These are phyloP conservation scores for Glaciozyma martinii DNA, from an alignment of 768 basidiomycete species.

Conservation along the genomic window DNA sequence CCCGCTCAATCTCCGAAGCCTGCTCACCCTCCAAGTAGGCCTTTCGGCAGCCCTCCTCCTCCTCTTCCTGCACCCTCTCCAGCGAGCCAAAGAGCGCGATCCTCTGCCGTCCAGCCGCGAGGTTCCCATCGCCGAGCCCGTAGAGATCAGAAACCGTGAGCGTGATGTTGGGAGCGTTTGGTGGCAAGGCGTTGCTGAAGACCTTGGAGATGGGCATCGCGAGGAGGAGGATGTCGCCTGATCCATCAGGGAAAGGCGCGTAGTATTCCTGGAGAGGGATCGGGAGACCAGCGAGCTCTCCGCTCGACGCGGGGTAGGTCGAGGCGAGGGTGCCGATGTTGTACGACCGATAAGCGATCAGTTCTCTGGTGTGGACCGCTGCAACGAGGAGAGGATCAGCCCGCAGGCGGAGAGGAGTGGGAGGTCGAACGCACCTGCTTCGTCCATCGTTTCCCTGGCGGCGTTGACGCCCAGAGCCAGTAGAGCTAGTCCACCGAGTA, in stretches of 20 bases:
- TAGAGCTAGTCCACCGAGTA: neutral
- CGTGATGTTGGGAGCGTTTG: slow-evolving; percentile 27
- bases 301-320: slow-evolving; percentile 11
- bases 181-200: slow-evolving; percentile 31
- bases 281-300: slow-evolving; percentile 10
- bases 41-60: slow-evolving; percentile 1
- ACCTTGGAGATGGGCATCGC: slow-evolving; percentile 30
- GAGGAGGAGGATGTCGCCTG: slow-evolving; percentile 28
- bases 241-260: slow-evolving; percentile 26
- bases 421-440: slow-evolving; percentile 16
- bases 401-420: neutral
- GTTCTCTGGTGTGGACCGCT: slow-evolving; percentile 29
- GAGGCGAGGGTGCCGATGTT: slow-evolving; percentile 21
- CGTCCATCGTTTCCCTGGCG: slow-evolving; percentile 23
- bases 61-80: slow-evolving; percentile 20
- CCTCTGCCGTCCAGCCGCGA: slow-evolving; percentile 27
- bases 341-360: slow-evolving; percentile 20
- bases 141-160: slow-evolving; percentile 27
- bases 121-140: slow-evolving; percentile 26
- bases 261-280: slow-evolving; percentile 31
- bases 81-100: slow-evolving; percentile 30
- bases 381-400: neutral
- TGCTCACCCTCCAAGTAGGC: slow-evolving; percentile 20
- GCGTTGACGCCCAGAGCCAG: too few relatives aligned
- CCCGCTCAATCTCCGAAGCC: too few relatives aligned